phyloP scores from a whole-genome alignment of 1,284 basidiomycete genomes.

The Leucoagaricus sp. region DNA sequence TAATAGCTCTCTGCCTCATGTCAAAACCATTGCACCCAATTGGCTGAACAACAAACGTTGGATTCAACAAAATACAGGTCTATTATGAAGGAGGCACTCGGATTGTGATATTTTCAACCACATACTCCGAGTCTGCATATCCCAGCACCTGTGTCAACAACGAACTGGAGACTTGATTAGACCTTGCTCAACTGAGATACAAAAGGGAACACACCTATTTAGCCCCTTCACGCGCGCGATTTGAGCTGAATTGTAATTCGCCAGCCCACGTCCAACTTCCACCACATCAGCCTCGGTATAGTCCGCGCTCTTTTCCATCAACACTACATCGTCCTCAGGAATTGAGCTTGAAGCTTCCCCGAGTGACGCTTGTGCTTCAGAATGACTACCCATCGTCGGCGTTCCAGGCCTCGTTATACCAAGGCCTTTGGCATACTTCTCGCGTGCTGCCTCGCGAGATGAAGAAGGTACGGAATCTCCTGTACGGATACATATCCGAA shows the following conservation, averaged over 20 bases:
- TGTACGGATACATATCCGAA: slow-evolving; percentile 71
- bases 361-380: background rate
- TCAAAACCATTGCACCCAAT: background rate
- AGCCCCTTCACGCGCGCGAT: slow-evolving; percentile 88
- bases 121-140: slow-evolving; percentile 95
- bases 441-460: slow-evolving; percentile 12
- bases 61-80: slow-evolving; percentile 9
- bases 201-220: slow-evolving; percentile 67
- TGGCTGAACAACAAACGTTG: slow-evolving; percentile 12
- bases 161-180: slow-evolving; percentile 44
- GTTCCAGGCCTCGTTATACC: slow-evolving; percentile 13
- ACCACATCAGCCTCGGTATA: slow-evolving; percentile 69
- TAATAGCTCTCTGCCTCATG: slow-evolving; percentile 2
- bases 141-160: slow-evolving; percentile 82
- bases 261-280: slow-evolving; percentile 92
- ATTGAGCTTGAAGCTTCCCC: background rate
- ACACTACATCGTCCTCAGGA: slow-evolving; percentile 5
- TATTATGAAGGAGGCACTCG: slow-evolving; percentile 41
- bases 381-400: slow-evolving; percentile 11
- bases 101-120: slow-evolving; percentile 91
- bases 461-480: slow-evolving; percentile 9
- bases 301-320: slow-evolving; percentile 17
- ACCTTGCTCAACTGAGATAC: slow-evolving; percentile 2
- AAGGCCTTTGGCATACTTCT: slow-evolving; percentile 12
- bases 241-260: slow-evolving; percentile 95